Conservation (phyloP, 2,329 filamentous ascomycete genomes). For the Zymoseptoria passerinii region DNA sequence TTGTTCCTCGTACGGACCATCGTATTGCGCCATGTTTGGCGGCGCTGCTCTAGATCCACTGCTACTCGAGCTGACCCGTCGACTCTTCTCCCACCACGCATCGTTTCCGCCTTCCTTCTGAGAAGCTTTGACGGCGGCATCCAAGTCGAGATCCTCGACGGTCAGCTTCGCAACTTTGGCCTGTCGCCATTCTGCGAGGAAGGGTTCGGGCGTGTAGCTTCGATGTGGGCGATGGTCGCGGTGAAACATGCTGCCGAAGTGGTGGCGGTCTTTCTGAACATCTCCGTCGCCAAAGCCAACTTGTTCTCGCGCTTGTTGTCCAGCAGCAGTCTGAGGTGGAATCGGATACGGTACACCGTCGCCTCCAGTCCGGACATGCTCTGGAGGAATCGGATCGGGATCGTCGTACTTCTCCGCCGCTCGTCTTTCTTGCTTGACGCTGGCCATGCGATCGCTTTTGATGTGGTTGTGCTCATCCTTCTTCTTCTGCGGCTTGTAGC, state of each 20-base stretch:
- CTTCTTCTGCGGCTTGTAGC: conserved; percentile 26
- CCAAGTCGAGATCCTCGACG: conserved; percentile 37
- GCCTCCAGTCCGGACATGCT: conserved; percentile 14
- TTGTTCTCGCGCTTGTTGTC: conserved; percentile 31
- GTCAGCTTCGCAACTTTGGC: conserved; percentile 34
- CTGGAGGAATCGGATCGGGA: conserved; percentile 27
- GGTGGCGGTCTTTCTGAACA: conserved; percentile 20
- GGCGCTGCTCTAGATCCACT: conserved; percentile 21
- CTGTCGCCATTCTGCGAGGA: conserved; percentile 48
- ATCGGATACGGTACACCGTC: conserved; percentile 26
- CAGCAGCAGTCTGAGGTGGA: conserved; percentile 31
- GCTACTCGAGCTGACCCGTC: conserved; percentile 16
- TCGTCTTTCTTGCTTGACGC: conserved; percentile 22
- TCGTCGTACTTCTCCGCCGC: conserved; percentile 30
- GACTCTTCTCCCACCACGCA: conserved; percentile 65
- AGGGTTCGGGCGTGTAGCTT: conserved; percentile 46
- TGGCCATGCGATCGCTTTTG: conserved; percentile 30
- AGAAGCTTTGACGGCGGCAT: conserved; percentile 13
- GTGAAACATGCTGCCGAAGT: conserved; percentile 33
- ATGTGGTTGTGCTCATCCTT: conserved; percentile 26
- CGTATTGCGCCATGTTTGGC: conserved; percentile 44
- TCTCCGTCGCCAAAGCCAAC: conserved; percentile 33
- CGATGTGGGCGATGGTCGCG: conserved; percentile 38
- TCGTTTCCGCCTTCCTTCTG: conserved; percentile 17
- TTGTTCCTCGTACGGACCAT: conserved; percentile 57